Evolutionary conservation across 75 land plant genomes (phyloP).

Genomic region (Pinus taeda): DNA sequence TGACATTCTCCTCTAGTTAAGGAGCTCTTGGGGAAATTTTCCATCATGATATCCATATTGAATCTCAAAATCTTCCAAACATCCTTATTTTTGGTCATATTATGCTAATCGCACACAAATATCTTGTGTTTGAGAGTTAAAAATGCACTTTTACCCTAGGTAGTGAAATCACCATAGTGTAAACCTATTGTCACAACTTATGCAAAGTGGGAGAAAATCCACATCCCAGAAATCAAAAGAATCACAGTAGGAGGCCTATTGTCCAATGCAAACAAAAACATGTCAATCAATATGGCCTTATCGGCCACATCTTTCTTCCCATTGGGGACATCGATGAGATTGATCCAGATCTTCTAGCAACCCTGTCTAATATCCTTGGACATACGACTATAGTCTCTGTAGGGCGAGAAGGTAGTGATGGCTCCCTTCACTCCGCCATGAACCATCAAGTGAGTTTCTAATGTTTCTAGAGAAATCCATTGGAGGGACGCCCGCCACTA

Average conservation of each 20-base stretch:
- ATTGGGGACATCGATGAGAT: constrained; percentile 96
- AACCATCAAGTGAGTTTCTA: constrained; percentile 70
- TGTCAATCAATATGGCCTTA: constrained; percentile 91
- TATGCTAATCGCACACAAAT: constrained; percentile 93
- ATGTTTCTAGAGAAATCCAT: constrained; percentile 86
- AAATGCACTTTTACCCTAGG: constrained; percentile 68
- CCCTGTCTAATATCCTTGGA: constrained; percentile 86
- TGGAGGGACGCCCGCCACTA: constrained; percentile 70
- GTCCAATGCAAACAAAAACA: constrained; percentile 95
- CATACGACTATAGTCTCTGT: constrained; percentile 92
- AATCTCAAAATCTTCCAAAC: constrained; percentile 32
- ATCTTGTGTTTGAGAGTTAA: constrained; percentile 63
- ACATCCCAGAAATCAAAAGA: constrained; percentile 91
- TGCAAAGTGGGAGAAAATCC: constrained; percentile 92
- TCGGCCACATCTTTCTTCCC: constrained; percentile 95
- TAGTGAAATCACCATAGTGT: constrained; percentile 80
- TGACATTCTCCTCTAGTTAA: constrained; percentile 35
- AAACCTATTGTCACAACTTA: constrained; percentile 87
- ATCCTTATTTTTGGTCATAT: constrained; percentile 76
- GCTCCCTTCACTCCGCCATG: constrained; percentile 67
- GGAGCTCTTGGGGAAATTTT: constrained; percentile 16
- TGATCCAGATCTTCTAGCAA: constrained; percentile 91
- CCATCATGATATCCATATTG: constrained; percentile 14
- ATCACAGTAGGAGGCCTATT: constrained; percentile 87
- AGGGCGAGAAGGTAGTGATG: constrained; percentile 81